Evolutionary conservation across 176 grass and related monocot species (phyloP).

Genomic region (Elymus sibiricus): DNA sequence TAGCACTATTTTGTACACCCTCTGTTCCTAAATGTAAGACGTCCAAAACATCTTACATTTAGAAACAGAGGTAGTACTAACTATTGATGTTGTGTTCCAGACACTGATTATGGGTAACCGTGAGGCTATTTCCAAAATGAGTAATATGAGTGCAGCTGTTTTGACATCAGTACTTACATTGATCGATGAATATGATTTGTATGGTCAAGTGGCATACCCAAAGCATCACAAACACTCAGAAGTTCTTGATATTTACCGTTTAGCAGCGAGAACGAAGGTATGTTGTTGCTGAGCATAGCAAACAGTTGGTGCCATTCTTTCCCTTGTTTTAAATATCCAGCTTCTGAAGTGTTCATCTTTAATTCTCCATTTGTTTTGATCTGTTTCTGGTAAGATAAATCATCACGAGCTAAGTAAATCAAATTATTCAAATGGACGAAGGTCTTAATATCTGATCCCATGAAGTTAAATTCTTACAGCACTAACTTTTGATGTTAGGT

Average conservation of each 20-base stretch:
- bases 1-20: neutral
- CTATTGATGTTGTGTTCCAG: constrained; percentile 39
- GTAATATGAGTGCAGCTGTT: constrained; percentile 69
- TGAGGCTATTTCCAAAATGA: constrained; percentile 78
- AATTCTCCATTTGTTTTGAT: neutral
- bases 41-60: too few species aligned
- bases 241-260: constrained; percentile 80
- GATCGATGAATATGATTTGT: constrained; percentile 80
- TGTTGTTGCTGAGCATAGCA: neutral
- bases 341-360: constrained; percentile 9
- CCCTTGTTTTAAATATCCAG: neutral
- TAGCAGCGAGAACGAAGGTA: constrained; percentile 79
- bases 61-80: neutral
- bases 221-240: constrained; percentile 80
- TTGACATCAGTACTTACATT: constrained; percentile 72
- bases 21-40: too few species aligned
- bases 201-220: constrained; percentile 88
- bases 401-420: neutral
- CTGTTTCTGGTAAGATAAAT: neutral
- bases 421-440: neutral
- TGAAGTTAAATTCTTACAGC: constrained; percentile 9
- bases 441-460: neutral
- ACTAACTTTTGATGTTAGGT: neutral
- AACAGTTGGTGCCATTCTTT: neutral
- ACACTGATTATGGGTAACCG: constrained; percentile 89